Base-by-base conservation (phyloP, 2,329 filamentous ascomycete genomes). In the Hypoxylon sp. region DNA sequence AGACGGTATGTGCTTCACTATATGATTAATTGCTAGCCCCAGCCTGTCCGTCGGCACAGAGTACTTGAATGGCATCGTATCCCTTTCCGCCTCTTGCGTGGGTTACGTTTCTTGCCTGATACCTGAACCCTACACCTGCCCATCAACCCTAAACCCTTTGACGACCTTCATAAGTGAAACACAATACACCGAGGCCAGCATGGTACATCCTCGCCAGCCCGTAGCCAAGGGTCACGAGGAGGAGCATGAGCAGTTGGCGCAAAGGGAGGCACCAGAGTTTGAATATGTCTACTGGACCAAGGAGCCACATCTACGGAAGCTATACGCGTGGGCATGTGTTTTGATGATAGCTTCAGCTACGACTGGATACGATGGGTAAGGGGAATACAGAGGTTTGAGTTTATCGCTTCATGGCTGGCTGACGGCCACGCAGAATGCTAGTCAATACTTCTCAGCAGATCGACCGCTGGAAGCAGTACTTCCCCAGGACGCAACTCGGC, bases 341-440 rank as follows among this genome's bases (percentile, higher is more conserved):
- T 80, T 90, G 63, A 86, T 87, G 76, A 80, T 89, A 62, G 87
- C 86, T 11, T 89, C 87, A 30, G 87, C 87, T 46, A 89, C 87
- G 30, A 89, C 86, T 6, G 87, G 87, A 58, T 89, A 89, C 74
- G 87, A 90, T 78, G 86, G 87, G 80, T 82, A 67, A 71, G 72
- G 28, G 23, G 14, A 46, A 36, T 11, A 10, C 19, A 11, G 14
- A 14, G 9, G 9, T 28, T 43, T 36, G 38, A n/a, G 7, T 13
- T 49, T 28, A 25, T 5, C n/a, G 21, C 3, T 28, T 7, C 7
- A 72, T 17, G 11, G 32, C 14, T 52, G 65, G 32, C 34, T 52
- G 36, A 60, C 14, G 17, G 13, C 46, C 14, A 34, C 32, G 4
- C 21, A 75, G 83, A 60, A 85, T 86, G 83, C 80, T 88, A 66